These are phyloP conservation scores for Coemansia brasiliensis DNA, from an alignment of 192 early-diverging fungal genomes.

Conservation along the genomic window DNA sequence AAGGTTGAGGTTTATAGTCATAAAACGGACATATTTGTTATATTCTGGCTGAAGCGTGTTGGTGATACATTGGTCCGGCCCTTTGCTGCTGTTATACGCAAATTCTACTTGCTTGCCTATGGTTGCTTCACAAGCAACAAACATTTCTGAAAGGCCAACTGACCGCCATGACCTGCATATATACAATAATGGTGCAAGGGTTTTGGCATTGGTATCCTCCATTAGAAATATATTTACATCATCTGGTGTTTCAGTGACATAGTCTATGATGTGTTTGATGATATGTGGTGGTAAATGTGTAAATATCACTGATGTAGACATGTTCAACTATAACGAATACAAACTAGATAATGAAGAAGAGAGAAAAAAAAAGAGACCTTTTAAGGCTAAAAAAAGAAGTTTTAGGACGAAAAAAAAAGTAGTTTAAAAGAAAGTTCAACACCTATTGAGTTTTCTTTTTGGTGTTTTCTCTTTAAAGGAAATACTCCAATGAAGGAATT, in stretches of 20 bases:
- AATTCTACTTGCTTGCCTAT: neutral
- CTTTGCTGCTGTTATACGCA: neutral
- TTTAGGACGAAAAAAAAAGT: neutral
- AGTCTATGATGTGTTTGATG: conserved; percentile 1
- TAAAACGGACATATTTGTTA: neutral
- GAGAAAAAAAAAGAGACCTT: neutral
- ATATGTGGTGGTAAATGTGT: conserved; percentile 1
- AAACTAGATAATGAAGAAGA: neutral
- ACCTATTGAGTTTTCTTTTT: too few relatives aligned
- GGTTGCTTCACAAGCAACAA: neutral
- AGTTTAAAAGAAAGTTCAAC: neutral
- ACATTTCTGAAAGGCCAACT: conserved; percentile 1
- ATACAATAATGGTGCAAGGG: neutral
- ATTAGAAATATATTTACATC: conserved; percentile 5
- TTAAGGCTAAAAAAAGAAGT: neutral
- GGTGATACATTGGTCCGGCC: neutral
- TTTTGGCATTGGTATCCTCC: neutral
- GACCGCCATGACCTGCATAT: conserved; percentile 1
- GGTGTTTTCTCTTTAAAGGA: neutral
- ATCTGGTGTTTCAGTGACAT: neutral
- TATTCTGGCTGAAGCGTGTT: neutral
- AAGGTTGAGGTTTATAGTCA: neutral
- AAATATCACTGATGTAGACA: neutral
- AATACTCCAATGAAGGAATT: neutral
- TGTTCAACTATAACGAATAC: neutral